Percentiles rank a stretch among this genome's conserved stretches.
phyloP scores from a whole-genome alignment of 176 grass and related monocot genomes.

The Aegilops sharonensis region DNA sequence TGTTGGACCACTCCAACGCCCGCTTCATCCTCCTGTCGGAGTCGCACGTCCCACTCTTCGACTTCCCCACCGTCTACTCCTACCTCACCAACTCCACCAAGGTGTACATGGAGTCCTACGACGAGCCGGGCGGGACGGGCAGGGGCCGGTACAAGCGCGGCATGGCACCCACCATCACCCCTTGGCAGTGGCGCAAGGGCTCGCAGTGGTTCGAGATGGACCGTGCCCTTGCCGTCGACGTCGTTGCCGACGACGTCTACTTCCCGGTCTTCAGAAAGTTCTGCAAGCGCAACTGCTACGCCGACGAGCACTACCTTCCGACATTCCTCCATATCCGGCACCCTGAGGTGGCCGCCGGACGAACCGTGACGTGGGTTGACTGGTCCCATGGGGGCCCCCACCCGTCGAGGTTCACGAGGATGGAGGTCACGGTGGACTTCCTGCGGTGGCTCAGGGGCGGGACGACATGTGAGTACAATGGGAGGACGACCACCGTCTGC shows the following conservation, averaged over 20 bases:
- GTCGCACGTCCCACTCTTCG: constrained; percentile 59
- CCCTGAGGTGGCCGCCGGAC: background rate
- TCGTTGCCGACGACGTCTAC: constrained; percentile 46
- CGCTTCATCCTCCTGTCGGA: constrained; percentile 69
- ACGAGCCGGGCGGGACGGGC: constrained; percentile 31
- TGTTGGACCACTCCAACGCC: constrained; percentile 52
- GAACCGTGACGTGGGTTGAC: constrained; percentile 67
- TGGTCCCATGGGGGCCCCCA: constrained; percentile 68
- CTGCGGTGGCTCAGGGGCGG: constrained; percentile 48
- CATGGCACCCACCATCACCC: constrained; percentile 37
- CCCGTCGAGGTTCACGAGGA: constrained; percentile 48
- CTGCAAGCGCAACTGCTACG: constrained; percentile 60
- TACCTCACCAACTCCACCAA: constrained; percentile 62
- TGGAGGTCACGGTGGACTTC: constrained; percentile 59
- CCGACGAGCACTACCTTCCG: constrained; percentile 74
- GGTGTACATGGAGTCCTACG: constrained; percentile 54
- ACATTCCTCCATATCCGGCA: constrained; percentile 42
- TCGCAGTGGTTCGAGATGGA: constrained; percentile 80
- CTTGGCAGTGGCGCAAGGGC: constrained; percentile 64
- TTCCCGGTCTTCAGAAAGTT: constrained; percentile 43
- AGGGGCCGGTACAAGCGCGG: constrained; percentile 46
- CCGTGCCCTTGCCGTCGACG: constrained; percentile 31
- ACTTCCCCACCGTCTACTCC: constrained; percentile 44
- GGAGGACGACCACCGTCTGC: constrained; percentile 43
- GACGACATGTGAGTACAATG: constrained; percentile 51